A percentile compares a stretch with the other conserved stretches of the same genome.
These are phyloP conservation scores for Gossypium aridum DNA, from an alignment of 441 rosid genomes.

Conservation along the genomic window DNA sequence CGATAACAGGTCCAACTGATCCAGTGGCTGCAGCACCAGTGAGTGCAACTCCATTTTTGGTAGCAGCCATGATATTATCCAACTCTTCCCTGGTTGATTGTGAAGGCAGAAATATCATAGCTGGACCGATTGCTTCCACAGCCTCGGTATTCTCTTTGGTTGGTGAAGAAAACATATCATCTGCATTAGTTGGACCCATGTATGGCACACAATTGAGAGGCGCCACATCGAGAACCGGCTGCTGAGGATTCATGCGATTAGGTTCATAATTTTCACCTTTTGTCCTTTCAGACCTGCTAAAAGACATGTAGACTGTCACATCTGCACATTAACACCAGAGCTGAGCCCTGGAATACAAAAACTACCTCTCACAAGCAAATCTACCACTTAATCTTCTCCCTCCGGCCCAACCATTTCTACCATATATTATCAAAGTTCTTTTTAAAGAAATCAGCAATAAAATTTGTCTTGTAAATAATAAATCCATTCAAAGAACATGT, in stretches of 20 bases:
- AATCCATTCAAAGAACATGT: not conserved
- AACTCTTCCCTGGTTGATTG: constrained; percentile 33
- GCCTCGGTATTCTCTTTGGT: not conserved
- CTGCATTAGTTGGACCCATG: constrained; percentile 6
- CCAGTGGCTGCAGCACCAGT: constrained; percentile 70
- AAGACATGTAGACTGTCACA: not conserved
- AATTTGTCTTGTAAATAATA: not conserved
- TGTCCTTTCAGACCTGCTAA: not conserved
- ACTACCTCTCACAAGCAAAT: not conserved
- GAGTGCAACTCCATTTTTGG: constrained; percentile 43
- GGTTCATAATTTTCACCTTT: constrained; percentile 1
- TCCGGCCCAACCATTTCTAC: not conserved
- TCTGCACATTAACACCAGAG: not conserved
- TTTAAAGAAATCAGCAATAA: not conserved
- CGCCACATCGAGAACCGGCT: constrained; percentile 13
- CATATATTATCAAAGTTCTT: not conserved
- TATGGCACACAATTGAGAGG: constrained; percentile 16
- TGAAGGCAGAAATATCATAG: constrained; percentile 26
- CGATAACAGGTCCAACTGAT: constrained; percentile 52
- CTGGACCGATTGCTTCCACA: constrained; percentile 8
- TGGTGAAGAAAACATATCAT: not conserved
- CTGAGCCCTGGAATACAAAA: not conserved
- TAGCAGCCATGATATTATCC: constrained; percentile 27
- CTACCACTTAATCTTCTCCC: not conserved
- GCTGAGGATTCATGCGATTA: not conserved